phyloP scores from a whole-genome alignment of 2,329 filamentous ascomycete genomes.

The Chrysoporthe austroafricana region DNA sequence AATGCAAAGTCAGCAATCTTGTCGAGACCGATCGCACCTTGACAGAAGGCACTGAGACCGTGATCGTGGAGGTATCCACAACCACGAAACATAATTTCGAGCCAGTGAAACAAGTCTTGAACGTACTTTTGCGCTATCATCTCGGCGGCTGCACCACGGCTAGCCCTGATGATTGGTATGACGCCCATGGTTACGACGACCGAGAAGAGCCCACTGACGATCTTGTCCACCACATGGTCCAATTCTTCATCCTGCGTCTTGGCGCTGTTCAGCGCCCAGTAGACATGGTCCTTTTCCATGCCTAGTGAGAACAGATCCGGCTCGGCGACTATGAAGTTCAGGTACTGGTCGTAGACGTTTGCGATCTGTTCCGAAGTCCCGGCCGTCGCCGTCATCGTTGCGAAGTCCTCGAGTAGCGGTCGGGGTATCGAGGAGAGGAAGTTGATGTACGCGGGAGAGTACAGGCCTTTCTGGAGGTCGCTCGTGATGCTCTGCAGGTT shows the following conservation, averaged over 20 bases:
- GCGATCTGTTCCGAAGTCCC: constrained; percentile 88
- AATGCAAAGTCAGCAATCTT: constrained; percentile 4
- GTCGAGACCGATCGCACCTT: neutral
- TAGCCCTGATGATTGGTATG: constrained; percentile 93
- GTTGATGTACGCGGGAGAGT: constrained; percentile 94
- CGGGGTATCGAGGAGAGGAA: constrained; percentile 93
- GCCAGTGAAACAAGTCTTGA: neutral
- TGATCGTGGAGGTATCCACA: neutral
- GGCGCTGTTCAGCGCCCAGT: constrained; percentile 95
- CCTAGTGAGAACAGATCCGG: constrained; percentile 94
- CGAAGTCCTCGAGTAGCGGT: constrained; percentile 92
- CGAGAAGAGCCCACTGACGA: constrained; percentile 96
- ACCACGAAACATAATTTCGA: neutral
- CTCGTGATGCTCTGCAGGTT: constrained; percentile 83
- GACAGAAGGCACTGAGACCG: neutral
- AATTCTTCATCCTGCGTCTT: constrained; percentile 89
- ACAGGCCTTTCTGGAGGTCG: constrained; percentile 85
- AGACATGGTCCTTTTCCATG: constrained; percentile 87
- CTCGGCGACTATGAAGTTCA: constrained; percentile 96
- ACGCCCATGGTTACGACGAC: constrained; percentile 98
- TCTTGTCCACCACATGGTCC: constrained; percentile 83
- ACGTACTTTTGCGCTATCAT: constrained; percentile 79
- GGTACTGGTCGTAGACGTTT: constrained; percentile 93
- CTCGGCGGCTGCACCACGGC: constrained; percentile 89
- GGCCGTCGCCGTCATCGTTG: constrained; percentile 79